Evolutionary conservation across 352 stramenopile species (phyloP), one percentile per base, ranked within the genome.

Genomic region (Phytophthora kernoviae): DNA sequence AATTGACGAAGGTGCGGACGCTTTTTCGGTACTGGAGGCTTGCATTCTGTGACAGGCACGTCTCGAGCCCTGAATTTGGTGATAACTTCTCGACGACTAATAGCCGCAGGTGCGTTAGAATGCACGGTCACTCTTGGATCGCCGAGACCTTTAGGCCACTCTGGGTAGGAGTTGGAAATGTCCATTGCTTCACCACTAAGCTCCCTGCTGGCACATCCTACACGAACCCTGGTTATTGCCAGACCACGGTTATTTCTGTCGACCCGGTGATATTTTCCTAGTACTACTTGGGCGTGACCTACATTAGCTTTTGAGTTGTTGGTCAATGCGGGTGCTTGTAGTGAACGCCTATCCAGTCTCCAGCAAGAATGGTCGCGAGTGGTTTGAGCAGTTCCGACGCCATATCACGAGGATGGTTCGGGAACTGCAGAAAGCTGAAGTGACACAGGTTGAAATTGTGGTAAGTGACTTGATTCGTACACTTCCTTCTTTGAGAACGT

Each of bases 281-380:
- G 3, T 6, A 30, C 24, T 30, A 30, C 24, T 30, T 30, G 6
- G 24, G 6, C 24, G 24, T 6, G n/a, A 22, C 30, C 15, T 8
- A 53, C 12, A 45, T 33, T 33, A 21, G 34, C 48, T 24, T 39
- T 20, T 18, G 24, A 21, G n/a, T 22, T 58, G 22, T 18, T 42
- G 17, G 18, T 18, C 30, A 8, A 94, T 94, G 85, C 74, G 74
- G 12, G 69, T 94, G 27, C 57, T 94, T 49, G 62, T 94, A 5
- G 71, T 94, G 17, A 89, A 94, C 50, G 85, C 64, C 11, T 92
- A 82, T 37, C 61, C 79, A 30, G 41, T 56, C 2, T 62, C 60
- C 36, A 90, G 70, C 56, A 73, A 62, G n/a, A 62, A 59, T 17
- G 75, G 80, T 9, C 49, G 54, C 17, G 73, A 86, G 54, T 58